phyloP scores from a whole-genome alignment of 2,329 filamentous ascomycete genomes.

The Spiromastix sp. region DNA sequence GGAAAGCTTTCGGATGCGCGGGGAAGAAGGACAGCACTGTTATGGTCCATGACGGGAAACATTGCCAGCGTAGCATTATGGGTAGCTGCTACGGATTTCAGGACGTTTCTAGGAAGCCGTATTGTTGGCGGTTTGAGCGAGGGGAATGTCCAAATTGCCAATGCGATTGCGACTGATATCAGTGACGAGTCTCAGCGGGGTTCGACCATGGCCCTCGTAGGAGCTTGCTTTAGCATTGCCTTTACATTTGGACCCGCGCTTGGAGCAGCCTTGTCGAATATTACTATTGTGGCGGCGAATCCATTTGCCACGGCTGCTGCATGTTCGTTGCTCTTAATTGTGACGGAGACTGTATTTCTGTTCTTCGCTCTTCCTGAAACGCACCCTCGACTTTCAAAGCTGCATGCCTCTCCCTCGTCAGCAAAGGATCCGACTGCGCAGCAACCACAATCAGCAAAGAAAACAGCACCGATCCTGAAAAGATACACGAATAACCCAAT shows the following conservation, averaged over 20 bases:
- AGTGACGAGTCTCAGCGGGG: constrained; percentile 76
- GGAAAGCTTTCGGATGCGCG: constrained; percentile 78
- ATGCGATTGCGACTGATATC: constrained; percentile 92
- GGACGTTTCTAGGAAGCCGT: constrained; percentile 88
- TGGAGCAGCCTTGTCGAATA: constrained; percentile 72
- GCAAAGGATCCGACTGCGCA: constrained; percentile 8
- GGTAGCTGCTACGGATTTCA: constrained; percentile 88
- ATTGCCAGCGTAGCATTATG: constrained; percentile 87
- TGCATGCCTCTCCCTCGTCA: constrained; percentile 10
- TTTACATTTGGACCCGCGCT: constrained; percentile 94
- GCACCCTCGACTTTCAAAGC: constrained; percentile 47
- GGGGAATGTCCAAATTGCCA: constrained; percentile 92
- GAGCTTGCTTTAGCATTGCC: constrained; percentile 90
- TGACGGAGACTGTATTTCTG: constrained; percentile 79
- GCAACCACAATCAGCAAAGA: constrained; percentile 11
- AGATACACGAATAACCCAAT: constrained; percentile 70
- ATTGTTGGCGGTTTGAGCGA: constrained; percentile 89
- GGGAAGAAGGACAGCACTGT: constrained; percentile 74
- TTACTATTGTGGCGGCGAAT: constrained; percentile 71
- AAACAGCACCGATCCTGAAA: constrained; percentile 12
- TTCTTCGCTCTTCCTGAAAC: constrained; percentile 83
- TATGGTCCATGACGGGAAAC: constrained; percentile 88
- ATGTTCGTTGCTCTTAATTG: constrained; percentile 73
- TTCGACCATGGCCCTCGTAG: constrained; percentile 90
- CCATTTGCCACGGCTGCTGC: constrained; percentile 89